Base-by-base conservation (phyloP, 257 asterid genomes). In the Solanum virginianum region DNA sequence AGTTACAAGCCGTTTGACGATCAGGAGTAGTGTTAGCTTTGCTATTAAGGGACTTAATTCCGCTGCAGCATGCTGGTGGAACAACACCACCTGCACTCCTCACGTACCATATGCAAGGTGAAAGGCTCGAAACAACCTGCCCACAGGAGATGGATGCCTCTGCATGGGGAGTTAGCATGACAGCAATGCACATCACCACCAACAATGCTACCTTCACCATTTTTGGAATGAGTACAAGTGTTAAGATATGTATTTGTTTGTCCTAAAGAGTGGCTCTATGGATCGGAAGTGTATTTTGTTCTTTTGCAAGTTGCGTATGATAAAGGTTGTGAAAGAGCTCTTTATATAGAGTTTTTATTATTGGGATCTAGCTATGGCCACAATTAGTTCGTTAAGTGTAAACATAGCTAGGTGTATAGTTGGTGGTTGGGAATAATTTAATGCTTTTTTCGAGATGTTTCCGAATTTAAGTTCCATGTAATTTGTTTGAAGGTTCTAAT, bases 71-170 rank as follows among this genome's bases (percentile, higher is more conserved):
- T 3, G 80, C 6, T 4, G 84, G 6, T 0, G 89, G 57, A 18
- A 83, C n/a, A 6, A 10, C 10, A 0, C 84, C 84, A 5, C 90
- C 88, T 29, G 32, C 3, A 0, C 70, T 1, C 45, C 5, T 54
- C 81, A 86, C 82, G 86, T 84, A 90, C 24, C 1, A 9, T 0
- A 90, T 43, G 90, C 94, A 91, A 4, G 92, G 53, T 6, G 80
- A 22, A 6, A 90, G 22, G 53, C 36, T 57, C 59, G 55, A 15
- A 74, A 80, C 77, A 5, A 91, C 86, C 39, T 6, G 2, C 11
- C 83, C 70, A 83, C 94, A 91, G 0, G 90, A 0, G 54, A 91
- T 75, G 29, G 86, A 89, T 1, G 89, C 91, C 4, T 88, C 86
- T 7, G 87, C 89, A 8, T 24, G 55, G 62, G 87, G 81, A 17